Percentiles rank a stretch among this genome's conserved stretches.
phyloP scores from a whole-genome alignment of 768 basidiomycete species.

The Dacryopinax primogenitus region DNA sequence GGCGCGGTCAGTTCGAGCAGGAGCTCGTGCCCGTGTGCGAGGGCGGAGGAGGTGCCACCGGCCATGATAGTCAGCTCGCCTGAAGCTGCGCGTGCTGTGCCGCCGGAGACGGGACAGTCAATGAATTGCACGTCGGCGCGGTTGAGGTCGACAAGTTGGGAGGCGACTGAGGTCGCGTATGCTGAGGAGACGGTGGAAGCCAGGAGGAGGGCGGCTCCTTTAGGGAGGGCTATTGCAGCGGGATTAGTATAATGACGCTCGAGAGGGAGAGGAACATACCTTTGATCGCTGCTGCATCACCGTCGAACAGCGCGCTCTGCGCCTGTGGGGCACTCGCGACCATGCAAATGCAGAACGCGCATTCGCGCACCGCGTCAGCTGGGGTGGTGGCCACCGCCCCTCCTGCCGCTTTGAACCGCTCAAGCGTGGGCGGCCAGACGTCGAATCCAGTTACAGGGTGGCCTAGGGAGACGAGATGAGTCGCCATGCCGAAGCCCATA shows the following conservation, averaged over 20 bases:
- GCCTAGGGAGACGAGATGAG: neutral
- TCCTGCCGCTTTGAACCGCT: neutral
- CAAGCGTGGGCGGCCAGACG: neutral
- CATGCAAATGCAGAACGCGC: slow-evolving; percentile 7
- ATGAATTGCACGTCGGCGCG: neutral
- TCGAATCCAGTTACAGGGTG: neutral
- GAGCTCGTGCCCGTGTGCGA: neutral
- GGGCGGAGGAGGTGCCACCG: neutral
- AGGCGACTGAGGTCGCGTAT: neutral
- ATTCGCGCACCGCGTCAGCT: neutral
- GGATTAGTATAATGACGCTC: neutral
- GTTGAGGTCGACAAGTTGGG: neutral
- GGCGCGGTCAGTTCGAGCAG: slow-evolving; percentile 1
- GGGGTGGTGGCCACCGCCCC: neutral
- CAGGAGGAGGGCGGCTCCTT: neutral
- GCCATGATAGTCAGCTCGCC: slow-evolving; percentile 8
- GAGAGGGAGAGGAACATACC: neutral
- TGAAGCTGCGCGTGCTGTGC: neutral
- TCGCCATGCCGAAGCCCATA: slow-evolving; percentile 6
- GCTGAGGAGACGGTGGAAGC: neutral
- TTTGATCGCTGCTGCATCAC: neutral
- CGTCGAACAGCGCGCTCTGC: slow-evolving; percentile 1
- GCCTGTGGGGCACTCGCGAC: slow-evolving; percentile 5
- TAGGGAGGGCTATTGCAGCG: neutral
- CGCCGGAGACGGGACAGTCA: slow-evolving; percentile 6